phyloP scores from a whole-genome alignment of 176 grass and related monocot species.

The Eleusine indica region DNA sequence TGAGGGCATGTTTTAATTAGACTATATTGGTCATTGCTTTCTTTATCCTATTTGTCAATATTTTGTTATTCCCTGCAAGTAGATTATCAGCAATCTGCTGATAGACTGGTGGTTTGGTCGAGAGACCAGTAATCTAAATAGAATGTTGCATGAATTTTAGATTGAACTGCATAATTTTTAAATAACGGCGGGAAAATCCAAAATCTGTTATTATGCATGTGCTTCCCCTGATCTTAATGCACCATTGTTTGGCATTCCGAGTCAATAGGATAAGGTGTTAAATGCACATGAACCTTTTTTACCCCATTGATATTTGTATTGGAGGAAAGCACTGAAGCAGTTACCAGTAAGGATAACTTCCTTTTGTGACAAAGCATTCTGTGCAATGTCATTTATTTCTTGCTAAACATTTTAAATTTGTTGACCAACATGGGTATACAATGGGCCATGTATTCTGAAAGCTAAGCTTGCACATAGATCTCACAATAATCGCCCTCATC shows the following conservation, averaged over 20 bases:
- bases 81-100: neutral
- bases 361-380: neutral
- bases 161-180: neutral
- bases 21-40: neutral
- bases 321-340: neutral
- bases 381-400: neutral
- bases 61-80: neutral
- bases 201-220: neutral
- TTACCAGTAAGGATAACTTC: neutral
- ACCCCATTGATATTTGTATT: neutral
- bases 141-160: neutral
- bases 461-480: neutral
- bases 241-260: neutral
- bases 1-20: neutral
- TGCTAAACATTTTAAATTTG: neutral
- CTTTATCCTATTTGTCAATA: neutral
- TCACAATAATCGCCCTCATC: neutral
- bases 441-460: neutral
- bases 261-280: neutral
- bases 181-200: neutral
- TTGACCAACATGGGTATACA: neutral
- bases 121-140: neutral
- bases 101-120: neutral
- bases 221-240: slow-evolving; percentile 21
- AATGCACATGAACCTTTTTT: neutral